Percentiles rank a stretch among this genome's conserved stretches.
These are phyloP conservation scores for Aspergillus aculeatus DNA, from an alignment of 2,329 filamentous ascomycete species.

Conservation along the genomic window DNA sequence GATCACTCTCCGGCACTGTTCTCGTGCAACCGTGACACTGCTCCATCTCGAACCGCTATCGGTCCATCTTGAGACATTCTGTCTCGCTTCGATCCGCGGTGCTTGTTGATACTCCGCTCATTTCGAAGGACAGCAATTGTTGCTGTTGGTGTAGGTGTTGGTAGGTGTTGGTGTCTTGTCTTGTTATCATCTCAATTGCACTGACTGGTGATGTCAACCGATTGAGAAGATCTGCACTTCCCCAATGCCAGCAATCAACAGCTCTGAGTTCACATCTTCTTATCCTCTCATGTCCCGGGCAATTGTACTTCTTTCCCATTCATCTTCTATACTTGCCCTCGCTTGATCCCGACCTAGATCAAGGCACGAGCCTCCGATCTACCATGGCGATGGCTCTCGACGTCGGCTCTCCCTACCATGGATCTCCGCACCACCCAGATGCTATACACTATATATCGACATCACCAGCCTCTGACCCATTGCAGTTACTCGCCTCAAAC, in stretches of 20 bases:
- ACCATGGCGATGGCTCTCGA: conserved; percentile 10
- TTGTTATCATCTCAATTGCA: neutral
- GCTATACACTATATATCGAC: conserved; percentile 5
- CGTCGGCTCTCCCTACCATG: conserved; percentile 7
- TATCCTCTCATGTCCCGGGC: neutral
- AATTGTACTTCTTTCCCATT: neutral
- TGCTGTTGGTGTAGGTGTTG: neutral
- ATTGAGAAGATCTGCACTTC: neutral
- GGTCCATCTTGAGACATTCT: neutral
- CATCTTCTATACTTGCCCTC: neutral
- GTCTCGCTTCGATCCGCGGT: neutral
- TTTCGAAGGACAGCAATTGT: neutral
- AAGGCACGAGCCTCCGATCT: neutral
- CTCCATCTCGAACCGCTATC: neutral
- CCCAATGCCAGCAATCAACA: neutral
- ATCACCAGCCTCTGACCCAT: conserved; percentile 5
- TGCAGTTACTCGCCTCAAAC: conserved; percentile 10
- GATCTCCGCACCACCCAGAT: conserved; percentile 6
- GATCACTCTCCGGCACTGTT: neutral
- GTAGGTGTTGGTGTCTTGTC: neutral
- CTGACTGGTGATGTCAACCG: neutral
- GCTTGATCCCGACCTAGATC: neutral
- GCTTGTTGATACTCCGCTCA: neutral
- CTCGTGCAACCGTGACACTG: neutral
- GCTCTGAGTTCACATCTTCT: neutral